phyloP scores from a whole-genome alignment of 768 basidiomycete species.

The Neoboletus magnificus region DNA sequence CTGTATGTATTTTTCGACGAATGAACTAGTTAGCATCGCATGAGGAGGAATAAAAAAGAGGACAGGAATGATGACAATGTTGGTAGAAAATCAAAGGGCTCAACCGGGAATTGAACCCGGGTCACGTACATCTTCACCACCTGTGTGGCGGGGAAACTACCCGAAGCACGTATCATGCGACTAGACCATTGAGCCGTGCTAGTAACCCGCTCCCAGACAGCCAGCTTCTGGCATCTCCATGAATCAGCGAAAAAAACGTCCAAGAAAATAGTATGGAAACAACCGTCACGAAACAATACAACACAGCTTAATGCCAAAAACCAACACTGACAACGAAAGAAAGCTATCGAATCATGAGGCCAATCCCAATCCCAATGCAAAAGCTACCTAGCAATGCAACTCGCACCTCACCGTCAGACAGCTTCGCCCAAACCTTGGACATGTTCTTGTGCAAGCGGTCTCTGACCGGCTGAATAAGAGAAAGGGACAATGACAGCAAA shows the following conservation, averaged over 20 bases:
- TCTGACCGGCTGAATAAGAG: constrained; percentile 50
- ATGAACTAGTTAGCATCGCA: too few species aligned
- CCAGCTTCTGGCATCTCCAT: neutral
- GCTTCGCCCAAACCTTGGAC: constrained; percentile 22
- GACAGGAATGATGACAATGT: too few species aligned
- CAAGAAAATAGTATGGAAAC: neutral
- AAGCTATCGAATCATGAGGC: constrained; percentile 33
- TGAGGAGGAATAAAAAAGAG: neutral
- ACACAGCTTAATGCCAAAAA: neutral
- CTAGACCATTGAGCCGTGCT: constrained; percentile 34
- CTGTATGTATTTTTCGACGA: neutral
- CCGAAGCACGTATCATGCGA: constrained; percentile 38
- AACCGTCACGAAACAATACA: neutral
- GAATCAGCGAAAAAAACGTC: neutral
- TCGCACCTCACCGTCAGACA: constrained; percentile 29
- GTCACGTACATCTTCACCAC: constrained; percentile 36
- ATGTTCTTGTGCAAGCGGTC: constrained; percentile 23
- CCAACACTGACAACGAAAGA: neutral
- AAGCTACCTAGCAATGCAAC: constrained; percentile 40
- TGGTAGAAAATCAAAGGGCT: constrained; percentile 7
- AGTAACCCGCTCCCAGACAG: neutral
- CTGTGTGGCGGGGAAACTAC: constrained; percentile 17
- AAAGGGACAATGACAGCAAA: constrained; percentile 56
- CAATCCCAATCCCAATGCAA: constrained; percentile 45
- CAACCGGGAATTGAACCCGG: constrained; percentile 38